These are phyloP conservation scores for Daedaleopsis nitida DNA, from an alignment of 768 basidiomycete species.

Conservation along the genomic window DNA sequence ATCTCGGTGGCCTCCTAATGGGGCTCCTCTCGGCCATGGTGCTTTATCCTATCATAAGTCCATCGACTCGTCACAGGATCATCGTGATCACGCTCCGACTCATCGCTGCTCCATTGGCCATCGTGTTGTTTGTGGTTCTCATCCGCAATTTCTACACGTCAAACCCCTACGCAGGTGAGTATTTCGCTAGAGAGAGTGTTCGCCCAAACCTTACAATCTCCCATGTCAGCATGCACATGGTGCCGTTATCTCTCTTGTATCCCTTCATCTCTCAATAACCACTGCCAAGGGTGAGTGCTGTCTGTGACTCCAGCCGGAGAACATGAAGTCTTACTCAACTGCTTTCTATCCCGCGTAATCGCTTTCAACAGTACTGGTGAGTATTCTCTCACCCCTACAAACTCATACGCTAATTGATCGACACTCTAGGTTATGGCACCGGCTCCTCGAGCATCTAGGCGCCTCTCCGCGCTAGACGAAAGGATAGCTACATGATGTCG, in stretches of 20 bases:
- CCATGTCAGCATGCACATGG: slow-evolving; percentile 68
- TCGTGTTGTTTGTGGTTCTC: slow-evolving; percentile 83
- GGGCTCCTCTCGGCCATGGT: slow-evolving; percentile 80
- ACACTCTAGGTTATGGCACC: not conserved
- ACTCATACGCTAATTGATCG: not conserved
- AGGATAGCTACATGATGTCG: not conserved
- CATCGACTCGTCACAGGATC: slow-evolving; percentile 67
- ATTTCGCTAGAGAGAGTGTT: not conserved
- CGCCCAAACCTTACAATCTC: not conserved
- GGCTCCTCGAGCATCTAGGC: not conserved
- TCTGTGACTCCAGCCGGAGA: not conserved
- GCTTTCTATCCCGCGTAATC: not conserved
- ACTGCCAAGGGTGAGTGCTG: slow-evolving; percentile 54
- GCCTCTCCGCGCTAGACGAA: not conserved
- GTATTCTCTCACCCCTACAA: not conserved
- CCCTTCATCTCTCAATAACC: slow-evolving; percentile 70
- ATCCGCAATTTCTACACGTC: slow-evolving; percentile 88
- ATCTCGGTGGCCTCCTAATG: slow-evolving; percentile 87
- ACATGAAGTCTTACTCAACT: not conserved
- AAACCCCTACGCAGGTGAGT: slow-evolving; percentile 80
- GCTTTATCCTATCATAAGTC: slow-evolving; percentile 89
- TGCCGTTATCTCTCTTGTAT: slow-evolving; percentile 92
- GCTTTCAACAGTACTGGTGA: slow-evolving; percentile 14
- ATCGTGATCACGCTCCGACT: slow-evolving; percentile 76
- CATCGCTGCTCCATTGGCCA: slow-evolving; percentile 69